Evolutionary conservation across 23 red algal species (phyloP).

Genomic region (Gracilaria caudata): DNA sequence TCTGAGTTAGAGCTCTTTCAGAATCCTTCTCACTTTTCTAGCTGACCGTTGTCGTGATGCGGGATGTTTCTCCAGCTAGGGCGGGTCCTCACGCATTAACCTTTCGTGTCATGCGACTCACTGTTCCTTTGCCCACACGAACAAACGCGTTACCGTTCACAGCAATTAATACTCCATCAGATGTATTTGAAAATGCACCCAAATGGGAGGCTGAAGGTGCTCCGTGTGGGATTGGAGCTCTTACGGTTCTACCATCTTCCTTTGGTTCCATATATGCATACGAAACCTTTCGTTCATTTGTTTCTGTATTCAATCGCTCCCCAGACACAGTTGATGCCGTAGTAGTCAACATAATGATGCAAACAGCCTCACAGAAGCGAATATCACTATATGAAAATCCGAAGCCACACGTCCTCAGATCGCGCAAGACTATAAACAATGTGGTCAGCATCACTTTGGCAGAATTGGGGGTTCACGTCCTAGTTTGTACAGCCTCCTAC

Average conservation of each 20-base stretch:
- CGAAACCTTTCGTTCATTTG: slow-evolving; percentile 73
- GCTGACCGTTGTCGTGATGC: background rate
- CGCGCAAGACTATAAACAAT: slow-evolving; percentile 49
- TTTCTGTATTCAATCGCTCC: slow-evolving; percentile 55
- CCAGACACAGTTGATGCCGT: slow-evolving; percentile 42
- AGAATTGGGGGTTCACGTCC: slow-evolving; percentile 65
- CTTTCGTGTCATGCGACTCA: slow-evolving; percentile 67
- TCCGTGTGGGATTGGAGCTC: slow-evolving; percentile 53
- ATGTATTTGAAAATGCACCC: slow-evolving; percentile 35
- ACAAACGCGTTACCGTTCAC: slow-evolving; percentile 41
- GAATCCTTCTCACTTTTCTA: background rate
- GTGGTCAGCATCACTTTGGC: slow-evolving; percentile 56
- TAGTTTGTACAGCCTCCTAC: slow-evolving; percentile 64
- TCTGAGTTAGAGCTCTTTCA: background rate
- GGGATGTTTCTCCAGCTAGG: slow-evolving; percentile 29
- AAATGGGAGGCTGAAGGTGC: slow-evolving; percentile 70
- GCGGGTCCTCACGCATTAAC: slow-evolving; percentile 41
- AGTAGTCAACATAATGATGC: slow-evolving; percentile 38
- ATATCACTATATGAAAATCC: slow-evolving; percentile 33
- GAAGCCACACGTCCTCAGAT: background rate
- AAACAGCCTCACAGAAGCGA: slow-evolving; percentile 45
- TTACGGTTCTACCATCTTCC: slow-evolving; percentile 67
- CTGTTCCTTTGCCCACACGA: slow-evolving; percentile 38
- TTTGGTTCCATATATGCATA: slow-evolving; percentile 75
- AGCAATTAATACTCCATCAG: slow-evolving; percentile 19